phyloP scores from a whole-genome alignment of 1,284 basidiomycete species.

The Ustilago sp. region DNA sequence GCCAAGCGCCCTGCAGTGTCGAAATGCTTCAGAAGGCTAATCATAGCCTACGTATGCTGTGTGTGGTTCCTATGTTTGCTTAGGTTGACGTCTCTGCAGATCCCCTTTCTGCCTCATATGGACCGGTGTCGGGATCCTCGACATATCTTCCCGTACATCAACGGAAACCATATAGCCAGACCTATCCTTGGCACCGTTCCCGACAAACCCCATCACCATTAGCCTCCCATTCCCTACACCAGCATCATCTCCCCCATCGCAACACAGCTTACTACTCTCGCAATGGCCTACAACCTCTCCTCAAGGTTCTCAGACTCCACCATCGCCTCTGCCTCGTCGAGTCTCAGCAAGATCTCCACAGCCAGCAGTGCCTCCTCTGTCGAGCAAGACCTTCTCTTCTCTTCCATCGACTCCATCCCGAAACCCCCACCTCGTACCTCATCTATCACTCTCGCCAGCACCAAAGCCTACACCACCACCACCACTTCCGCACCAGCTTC shows the following conservation, averaged over 20 bases:
- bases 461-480: conserved; percentile 15
- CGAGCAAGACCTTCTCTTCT: conserved; percentile 23
- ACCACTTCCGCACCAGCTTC: not conserved
- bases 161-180: conserved; percentile 26
- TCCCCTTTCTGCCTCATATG: not conserved
- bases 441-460: conserved; percentile 41
- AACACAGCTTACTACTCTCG: not conserved
- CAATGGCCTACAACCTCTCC: conserved; percentile 22
- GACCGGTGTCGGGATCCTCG: not conserved
- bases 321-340: conserved; percentile 34
- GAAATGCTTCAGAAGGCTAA: conserved; percentile 30
- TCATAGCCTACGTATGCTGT: conserved; percentile 8
- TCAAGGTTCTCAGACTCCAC: conserved; percentile 47
- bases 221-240: not conserved
- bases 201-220: conserved; percentile 2
- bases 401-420: conserved; percentile 20
- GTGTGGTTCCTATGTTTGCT: not conserved
- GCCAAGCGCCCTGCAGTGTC: conserved; percentile 7
- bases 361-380: conserved; percentile 32
- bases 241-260: not conserved
- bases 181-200: conserved; percentile 8
- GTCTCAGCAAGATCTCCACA: conserved; percentile 26
- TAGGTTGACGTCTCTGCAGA: not conserved
- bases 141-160: not conserved
- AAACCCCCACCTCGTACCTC: conserved; percentile 44